Evolutionary conservation across 2,329 filamentous ascomycete species (phyloP), one percentile per base, ranked within the genome.

Genomic region (Curvularia sp.): DNA sequence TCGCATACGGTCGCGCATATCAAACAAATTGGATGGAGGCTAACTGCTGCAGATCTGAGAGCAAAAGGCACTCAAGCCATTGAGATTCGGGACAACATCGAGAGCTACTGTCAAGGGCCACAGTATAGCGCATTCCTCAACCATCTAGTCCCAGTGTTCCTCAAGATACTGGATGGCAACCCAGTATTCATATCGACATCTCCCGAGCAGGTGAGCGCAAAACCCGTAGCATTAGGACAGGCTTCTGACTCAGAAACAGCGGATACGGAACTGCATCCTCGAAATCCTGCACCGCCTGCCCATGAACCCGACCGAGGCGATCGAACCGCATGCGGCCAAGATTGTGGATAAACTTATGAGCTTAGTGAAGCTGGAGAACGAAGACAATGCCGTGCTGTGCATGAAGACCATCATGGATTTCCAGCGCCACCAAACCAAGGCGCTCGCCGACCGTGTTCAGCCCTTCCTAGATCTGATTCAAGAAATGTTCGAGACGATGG

Each of bases 401-500:
- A 92, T 99, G 80, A 99, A 99, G 83, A 96, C 94, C 13, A 92
- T 96, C 51, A 97, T 97, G 82, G 95, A 99, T 74, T 89, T 98
- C 64, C 92, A 96, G 84, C 89, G 95, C 49, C 92, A 97, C 74
- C 94, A 98, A 78, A 87, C 89, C 57, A 96, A 94, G 79, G 88
- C 89, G 26, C 87, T 97, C 7, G 80, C 81, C n/a, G 84, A 86
- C 57, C 93, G 91, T 74, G 93, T 97, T 3, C 94, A 98, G 76
- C 85, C 88, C 2, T 99, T 99, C 76, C 81, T 99, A 58, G 88
- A 89, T 55, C 83, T 99, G 38, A 98, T 99, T 49, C 90, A 96
- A 73, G 93, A 98, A 75, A 89, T 99, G 75, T 99, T 99, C 70
- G 89, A 96, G 76, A 90, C 92, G 69, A 96, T 97, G 89, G 92